phyloP scores from a whole-genome alignment of 2,329 filamentous ascomycete genomes.

The Zarea fungicola region DNA sequence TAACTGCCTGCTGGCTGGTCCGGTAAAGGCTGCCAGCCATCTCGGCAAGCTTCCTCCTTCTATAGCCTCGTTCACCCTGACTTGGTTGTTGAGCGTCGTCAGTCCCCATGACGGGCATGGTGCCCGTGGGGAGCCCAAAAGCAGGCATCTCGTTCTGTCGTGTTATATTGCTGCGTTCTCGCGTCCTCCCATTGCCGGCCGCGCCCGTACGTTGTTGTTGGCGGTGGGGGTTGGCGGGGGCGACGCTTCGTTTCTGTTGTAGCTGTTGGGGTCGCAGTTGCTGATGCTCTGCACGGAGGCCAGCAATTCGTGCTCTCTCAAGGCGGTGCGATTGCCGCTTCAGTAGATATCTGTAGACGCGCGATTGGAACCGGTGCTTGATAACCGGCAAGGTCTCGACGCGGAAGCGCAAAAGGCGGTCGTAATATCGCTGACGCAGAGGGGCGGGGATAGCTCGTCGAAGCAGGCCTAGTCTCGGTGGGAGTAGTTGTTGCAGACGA shows the following conservation, averaged over 20 bases:
- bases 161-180: conserved; percentile 24
- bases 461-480: conserved; percentile 46
- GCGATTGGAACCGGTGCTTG: conserved; percentile 66
- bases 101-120: conserved; percentile 13
- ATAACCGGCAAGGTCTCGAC: conserved; percentile 69
- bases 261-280: conserved; percentile 40
- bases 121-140: conserved; percentile 13
- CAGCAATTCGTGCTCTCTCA: conserved; percentile 42
- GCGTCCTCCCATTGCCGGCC: conserved; percentile 29
- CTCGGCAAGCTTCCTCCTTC: conserved; percentile 70
- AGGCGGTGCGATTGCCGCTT: conserved; percentile 53
- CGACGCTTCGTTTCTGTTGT: no score
- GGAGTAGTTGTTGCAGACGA: conserved; percentile 34
- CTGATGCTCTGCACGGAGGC: conserved; percentile 36
- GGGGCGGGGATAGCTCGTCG: conserved; percentile 65
- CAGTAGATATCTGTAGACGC: conserved; percentile 70
- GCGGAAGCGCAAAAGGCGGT: conserved; percentile 63
- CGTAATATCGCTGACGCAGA: conserved; percentile 56
- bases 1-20: conserved; percentile 52
- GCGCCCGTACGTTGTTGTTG: conserved; percentile 12
- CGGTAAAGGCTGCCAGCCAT: conserved; percentile 55
- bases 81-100: conserved; percentile 24
- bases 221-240: conserved; percentile 24
- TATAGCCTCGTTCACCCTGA: conserved; percentile 58
- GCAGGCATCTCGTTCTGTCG: conserved; percentile 26